These are phyloP conservation scores for Peronospora belbahrii DNA, from an alignment of 352 stramenopile genomes.

Conservation along the genomic window DNA sequence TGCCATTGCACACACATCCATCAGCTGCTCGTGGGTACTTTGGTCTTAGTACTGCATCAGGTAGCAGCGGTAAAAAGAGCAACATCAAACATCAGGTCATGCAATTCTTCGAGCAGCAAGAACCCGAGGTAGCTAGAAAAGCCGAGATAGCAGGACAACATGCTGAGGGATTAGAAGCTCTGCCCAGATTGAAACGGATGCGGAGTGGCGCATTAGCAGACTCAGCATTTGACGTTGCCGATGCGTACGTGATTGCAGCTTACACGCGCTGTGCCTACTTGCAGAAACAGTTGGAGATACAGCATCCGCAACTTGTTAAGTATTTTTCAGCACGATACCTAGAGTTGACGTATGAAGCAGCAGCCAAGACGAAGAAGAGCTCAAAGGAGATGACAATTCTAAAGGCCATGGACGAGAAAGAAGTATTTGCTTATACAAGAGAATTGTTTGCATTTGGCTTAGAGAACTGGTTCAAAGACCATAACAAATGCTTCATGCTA, in stretches of 20 bases:
- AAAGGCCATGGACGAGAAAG: constrained; percentile 25
- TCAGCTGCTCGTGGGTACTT: constrained; percentile 69
- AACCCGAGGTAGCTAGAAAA: constrained; percentile 22
- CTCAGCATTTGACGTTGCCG: constrained; percentile 63
- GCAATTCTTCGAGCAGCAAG: constrained; percentile 44
- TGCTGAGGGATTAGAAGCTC: not conserved
- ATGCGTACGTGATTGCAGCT: constrained; percentile 74
- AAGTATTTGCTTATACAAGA: constrained; percentile 28
- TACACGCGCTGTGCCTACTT: constrained; percentile 55
- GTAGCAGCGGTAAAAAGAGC: constrained; percentile 23
- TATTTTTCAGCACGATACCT: constrained; percentile 44
- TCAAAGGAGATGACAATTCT: constrained; percentile 33
- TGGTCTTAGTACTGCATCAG: constrained; percentile 15
- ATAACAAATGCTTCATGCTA: constrained; percentile 18
- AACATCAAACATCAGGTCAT: constrained; percentile 71
- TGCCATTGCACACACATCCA: constrained; percentile 63
- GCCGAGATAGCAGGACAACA: too few relatives aligned
- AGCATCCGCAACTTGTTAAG: constrained; percentile 16
- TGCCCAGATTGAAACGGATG: constrained; percentile 24
- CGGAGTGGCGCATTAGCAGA: constrained; percentile 37
- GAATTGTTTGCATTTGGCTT: constrained; percentile 39
- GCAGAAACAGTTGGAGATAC: constrained; percentile 29
- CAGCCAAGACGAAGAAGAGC: constrained; percentile 25
- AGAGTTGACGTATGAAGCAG: constrained; percentile 20
- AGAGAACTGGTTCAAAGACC: constrained; percentile 52